Percentiles rank a stretch among this genome's conserved stretches.
Evolutionary conservation across 352 stramenopile species (phyloP).

Genomic region (Phytophthora gonapodyides): DNA sequence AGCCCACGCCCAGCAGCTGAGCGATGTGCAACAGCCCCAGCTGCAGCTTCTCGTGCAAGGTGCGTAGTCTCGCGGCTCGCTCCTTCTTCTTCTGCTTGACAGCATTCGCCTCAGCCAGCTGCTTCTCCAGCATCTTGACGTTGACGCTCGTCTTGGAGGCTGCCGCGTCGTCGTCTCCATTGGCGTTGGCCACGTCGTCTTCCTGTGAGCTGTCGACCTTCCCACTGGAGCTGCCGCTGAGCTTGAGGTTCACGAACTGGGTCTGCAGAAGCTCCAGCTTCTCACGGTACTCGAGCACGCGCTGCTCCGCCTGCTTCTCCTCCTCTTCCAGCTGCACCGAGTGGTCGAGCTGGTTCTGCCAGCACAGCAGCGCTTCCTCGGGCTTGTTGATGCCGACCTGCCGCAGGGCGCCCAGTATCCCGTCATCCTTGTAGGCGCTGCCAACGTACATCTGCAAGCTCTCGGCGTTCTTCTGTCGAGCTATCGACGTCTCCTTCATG

Average conservation of each 20-base stretch:
- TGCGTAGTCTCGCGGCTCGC: constrained; percentile 53
- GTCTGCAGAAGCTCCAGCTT: constrained; percentile 57
- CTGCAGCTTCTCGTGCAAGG: constrained; percentile 75
- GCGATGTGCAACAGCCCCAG: constrained; percentile 79
- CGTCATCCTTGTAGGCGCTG: constrained; percentile 74
- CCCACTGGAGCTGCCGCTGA: constrained; percentile 51
- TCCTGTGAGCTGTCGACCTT: constrained; percentile 25
- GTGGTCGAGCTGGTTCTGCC: constrained; percentile 81
- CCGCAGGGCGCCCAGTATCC: constrained; percentile 67
- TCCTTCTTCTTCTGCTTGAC: constrained; percentile 78
- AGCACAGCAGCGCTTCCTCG: constrained; percentile 74
- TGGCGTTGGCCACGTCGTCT: constrained; percentile 9
- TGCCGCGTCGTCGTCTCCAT: constrained; percentile 19
- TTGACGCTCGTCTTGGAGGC: constrained; percentile 47
- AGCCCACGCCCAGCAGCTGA: constrained; percentile 64
- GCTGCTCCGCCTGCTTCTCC: constrained; percentile 60
- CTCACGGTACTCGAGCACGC: constrained; percentile 65
- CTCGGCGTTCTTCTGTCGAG: constrained; percentile 60
- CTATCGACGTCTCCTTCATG: constrained; percentile 68
- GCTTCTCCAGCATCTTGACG: constrained; percentile 72
- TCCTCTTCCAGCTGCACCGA: constrained; percentile 69
- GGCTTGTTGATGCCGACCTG: constrained; percentile 82
- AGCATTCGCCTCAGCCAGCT: constrained; percentile 49
- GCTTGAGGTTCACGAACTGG: constrained; percentile 75
- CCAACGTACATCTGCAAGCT: constrained; percentile 74